Evolutionary conservation across 768 basidiomycete species (phyloP), one percentile per base, ranked within the genome.

Genomic region (Hygrocybe coccinea): DNA sequence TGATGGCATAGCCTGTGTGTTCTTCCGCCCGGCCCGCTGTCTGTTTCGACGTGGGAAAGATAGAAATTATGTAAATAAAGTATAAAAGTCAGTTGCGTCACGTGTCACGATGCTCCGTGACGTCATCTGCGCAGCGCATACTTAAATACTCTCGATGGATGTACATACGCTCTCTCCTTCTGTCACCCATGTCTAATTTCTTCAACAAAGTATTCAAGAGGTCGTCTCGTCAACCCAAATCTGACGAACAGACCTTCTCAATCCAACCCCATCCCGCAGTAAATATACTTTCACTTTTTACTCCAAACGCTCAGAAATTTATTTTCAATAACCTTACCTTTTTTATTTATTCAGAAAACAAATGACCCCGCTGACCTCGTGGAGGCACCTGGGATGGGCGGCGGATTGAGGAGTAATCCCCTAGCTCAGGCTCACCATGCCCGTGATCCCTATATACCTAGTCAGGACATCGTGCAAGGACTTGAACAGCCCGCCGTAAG

Each of bases 221-320:
- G 8, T 29, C 29, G 29, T 29, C 29, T 29, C 51, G 54, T n/a
- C 19, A 19, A 60, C 64, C 55, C 29, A 38, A 56, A 6, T 39
- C 60, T 24, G 59, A 60, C 19, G 77, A 82, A 61, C 77, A 71
- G 48, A 63, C 60, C 1, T 84, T 78, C 67, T 69, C 68, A 47
- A 85, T 81, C 62, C 74, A 78, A 55, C 85, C 85, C 19, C 82
- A 85, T 64, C 85, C 84, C 48, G 83, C 84, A 60, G 83, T 83
- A 61, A 47, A 78, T 63, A 29, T 29, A 8, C 29, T 29, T 8
- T 44, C 22, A 44, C 9, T 24, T 54, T 38, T 37, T 29, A 39
- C 56, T 37, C 9, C 9, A 14, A 24, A 36, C 21, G 1, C 9
- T 2, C 25, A 3, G 29, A 34, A 29, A 29, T 29, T 29, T 29